A percentile compares a stretch with the other conserved stretches of the same genome.
Evolutionary conservation across 140 eudicot species (phyloP).

Genomic region (Bidens hawaiensis): DNA sequence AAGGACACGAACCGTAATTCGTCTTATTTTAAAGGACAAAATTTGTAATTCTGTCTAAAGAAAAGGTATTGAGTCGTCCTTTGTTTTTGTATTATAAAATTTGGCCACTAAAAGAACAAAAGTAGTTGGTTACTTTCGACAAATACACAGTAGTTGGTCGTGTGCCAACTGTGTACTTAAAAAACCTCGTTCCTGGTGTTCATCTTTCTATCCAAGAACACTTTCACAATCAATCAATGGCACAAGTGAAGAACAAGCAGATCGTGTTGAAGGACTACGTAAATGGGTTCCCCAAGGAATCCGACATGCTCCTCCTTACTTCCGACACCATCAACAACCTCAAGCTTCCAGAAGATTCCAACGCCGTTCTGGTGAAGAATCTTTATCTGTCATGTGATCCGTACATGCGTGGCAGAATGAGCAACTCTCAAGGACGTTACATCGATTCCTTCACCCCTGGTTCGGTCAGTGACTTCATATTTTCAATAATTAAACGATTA

Average conservation of each 20-base stretch:
- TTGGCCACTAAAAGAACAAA: too few species aligned
- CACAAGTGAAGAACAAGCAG: slow-evolving; percentile 16
- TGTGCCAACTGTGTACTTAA: too few species aligned
- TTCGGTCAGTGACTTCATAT: slow-evolving; percentile 16
- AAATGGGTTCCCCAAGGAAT: slow-evolving; percentile 27
- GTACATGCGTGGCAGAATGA: slow-evolving; percentile 32
- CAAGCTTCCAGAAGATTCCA: slow-evolving; percentile 24
- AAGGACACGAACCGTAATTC: too few species aligned
- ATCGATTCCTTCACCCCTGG: slow-evolving; percentile 23
- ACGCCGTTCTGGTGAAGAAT: slow-evolving; percentile 20
- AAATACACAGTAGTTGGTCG: too few species aligned
- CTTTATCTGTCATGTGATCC: slow-evolving; percentile 33
- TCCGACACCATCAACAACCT: slow-evolving; percentile 2
- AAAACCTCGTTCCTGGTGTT: too few species aligned
- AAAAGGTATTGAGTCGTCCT: too few species aligned
- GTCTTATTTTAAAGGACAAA: too few species aligned
- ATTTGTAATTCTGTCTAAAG: too few species aligned
- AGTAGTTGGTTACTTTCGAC: too few species aligned
- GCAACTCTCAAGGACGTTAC: slow-evolving; percentile 3
- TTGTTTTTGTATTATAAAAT: too few species aligned
- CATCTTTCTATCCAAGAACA: not conserved
- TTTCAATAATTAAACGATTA: too few species aligned
- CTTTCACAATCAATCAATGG: not conserved
- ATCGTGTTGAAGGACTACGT: slow-evolving; percentile 19
- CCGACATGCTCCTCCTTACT: slow-evolving; percentile 15